Evolutionary conservation across 2,329 filamentous ascomycete species (phyloP).

Genomic region (Diaporthe eres): DNA sequence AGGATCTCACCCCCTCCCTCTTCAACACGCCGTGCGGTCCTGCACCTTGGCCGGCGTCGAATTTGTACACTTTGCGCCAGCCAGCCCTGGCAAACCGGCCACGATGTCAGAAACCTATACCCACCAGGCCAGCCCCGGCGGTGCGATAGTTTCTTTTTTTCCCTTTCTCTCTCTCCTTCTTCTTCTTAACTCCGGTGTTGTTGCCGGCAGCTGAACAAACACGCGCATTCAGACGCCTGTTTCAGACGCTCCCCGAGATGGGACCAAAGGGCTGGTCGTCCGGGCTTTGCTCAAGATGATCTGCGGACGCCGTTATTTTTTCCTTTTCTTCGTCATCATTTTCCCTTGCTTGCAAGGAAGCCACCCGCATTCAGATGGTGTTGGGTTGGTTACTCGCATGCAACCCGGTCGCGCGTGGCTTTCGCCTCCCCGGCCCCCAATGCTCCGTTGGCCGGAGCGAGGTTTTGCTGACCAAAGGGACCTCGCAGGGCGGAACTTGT

Average conservation of each 20-base stretch:
- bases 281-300: slow-evolving; percentile 18
- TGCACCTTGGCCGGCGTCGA: background rate
- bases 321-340: background rate
- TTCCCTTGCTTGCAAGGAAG: background rate
- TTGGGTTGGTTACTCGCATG: background rate
- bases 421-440: slow-evolving; percentile 31
- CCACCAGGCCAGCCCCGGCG: background rate
- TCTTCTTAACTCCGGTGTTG: slow-evolving; percentile 5
- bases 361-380: slow-evolving; percentile 3
- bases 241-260: slow-evolving; percentile 15
- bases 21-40: background rate
- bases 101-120: background rate
- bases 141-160: background rate
- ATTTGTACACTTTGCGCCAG: slow-evolving; percentile 13
- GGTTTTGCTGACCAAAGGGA: slow-evolving; percentile 16
- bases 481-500: slow-evolving; percentile 4
- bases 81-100: background rate
- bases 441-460: background rate
- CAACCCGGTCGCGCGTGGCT: slow-evolving; percentile 11
- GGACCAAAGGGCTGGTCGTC: slow-evolving; percentile 2
- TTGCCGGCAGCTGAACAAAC: slow-evolving; percentile 10
- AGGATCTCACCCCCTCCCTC: background rate
- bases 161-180: background rate
- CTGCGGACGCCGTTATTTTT: background rate
- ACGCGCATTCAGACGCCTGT: slow-evolving; percentile 21